These are phyloP conservation scores for Groenewaldozyma salmanticensis DNA, from an alignment of 805 yeast species.

Conservation along the genomic window DNA sequence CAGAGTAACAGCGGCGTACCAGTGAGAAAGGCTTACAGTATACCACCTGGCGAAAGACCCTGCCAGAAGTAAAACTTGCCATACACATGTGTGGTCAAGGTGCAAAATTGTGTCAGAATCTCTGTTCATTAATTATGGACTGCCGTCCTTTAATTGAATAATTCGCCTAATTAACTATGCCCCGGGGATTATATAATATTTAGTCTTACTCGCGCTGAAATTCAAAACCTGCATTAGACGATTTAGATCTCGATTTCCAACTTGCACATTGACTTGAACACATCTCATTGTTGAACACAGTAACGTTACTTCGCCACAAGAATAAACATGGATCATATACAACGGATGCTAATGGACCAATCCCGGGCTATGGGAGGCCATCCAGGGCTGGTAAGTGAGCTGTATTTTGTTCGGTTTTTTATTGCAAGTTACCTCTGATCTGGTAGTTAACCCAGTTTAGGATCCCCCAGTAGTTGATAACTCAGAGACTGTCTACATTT, in stretches of 20 bases:
- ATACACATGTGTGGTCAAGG: too few relatives aligned
- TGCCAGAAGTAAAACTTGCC: too few relatives aligned
- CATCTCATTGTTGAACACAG: neutral
- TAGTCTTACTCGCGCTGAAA: too few relatives aligned
- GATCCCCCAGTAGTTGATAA: constrained; percentile 87
- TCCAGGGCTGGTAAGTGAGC: constrained; percentile 13
- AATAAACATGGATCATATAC: constrained; percentile 24
- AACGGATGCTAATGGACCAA: constrained; percentile 23
- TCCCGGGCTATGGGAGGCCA: constrained; percentile 26
- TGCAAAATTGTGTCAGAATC: too few relatives aligned
- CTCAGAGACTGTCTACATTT: constrained; percentile 92
- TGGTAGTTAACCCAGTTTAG: neutral
- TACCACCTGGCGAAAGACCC: too few relatives aligned
- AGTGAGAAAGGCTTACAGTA: too few relatives aligned
- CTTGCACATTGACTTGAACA: neutral
- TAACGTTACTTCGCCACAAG: neutral
- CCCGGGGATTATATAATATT: too few relatives aligned
- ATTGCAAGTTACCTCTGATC: neutral
- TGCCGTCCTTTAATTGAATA: too few relatives aligned
- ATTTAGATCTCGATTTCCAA: neutral
- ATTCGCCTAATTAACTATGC: too few relatives aligned
- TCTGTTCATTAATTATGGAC: too few relatives aligned
- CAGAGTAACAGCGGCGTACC: too few relatives aligned
- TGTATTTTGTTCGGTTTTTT: neutral
- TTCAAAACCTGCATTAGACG: too few relatives aligned